Conservation (phyloP, 2,329 filamentous ascomycete genomes). For the Hypoxylon sp. region DNA sequence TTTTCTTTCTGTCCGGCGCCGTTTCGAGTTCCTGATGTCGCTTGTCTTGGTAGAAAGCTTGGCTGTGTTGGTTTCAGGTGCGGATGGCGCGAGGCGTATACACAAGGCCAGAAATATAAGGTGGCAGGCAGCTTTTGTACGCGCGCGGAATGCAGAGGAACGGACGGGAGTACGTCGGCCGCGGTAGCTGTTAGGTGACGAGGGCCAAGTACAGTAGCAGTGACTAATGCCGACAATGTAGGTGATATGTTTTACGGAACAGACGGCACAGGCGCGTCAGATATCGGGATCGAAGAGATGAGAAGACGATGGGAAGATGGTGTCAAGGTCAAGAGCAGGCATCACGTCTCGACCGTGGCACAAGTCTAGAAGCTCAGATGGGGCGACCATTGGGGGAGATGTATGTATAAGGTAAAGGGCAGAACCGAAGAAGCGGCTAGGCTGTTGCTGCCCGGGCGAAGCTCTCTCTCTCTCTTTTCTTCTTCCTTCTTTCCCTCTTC, state of each 20-base stretch:
- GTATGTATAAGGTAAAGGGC: slow-evolving; percentile 32
- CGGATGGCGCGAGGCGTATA: slow-evolving; percentile 5
- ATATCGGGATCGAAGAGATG: not conserved
- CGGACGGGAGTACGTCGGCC: not conserved
- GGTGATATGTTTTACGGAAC: slow-evolving; percentile 1
- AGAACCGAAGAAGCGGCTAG: slow-evolving; percentile 9
- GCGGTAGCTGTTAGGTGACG: too few relatives aligned
- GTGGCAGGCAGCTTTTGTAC: slow-evolving; percentile 1
- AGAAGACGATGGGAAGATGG: slow-evolving; percentile 1
- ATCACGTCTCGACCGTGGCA: slow-evolving; percentile 17
- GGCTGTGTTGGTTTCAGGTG: slow-evolving; percentile 19
- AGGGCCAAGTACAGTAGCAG: not conserved
- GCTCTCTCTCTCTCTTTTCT: too few relatives aligned
- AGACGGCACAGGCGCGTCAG: slow-evolving; percentile 13
- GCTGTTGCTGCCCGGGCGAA: slow-evolving; percentile 30
- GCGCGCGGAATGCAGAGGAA: not conserved
- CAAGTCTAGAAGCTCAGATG: slow-evolving; percentile 16
- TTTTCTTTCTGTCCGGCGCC: not conserved
- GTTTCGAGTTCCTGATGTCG: slow-evolving; percentile 16
- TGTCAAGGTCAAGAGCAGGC: not conserved
- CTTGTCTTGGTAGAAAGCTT: slow-evolving; percentile 22
- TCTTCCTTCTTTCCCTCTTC: too few relatives aligned
- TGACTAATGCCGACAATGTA: not conserved
- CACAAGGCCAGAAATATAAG: slow-evolving; percentile 8
- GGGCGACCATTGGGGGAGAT: slow-evolving; percentile 25